Evolutionary conservation across 768 basidiomycete species (phyloP).

Genomic region (Atractiella rhizophila): DNA sequence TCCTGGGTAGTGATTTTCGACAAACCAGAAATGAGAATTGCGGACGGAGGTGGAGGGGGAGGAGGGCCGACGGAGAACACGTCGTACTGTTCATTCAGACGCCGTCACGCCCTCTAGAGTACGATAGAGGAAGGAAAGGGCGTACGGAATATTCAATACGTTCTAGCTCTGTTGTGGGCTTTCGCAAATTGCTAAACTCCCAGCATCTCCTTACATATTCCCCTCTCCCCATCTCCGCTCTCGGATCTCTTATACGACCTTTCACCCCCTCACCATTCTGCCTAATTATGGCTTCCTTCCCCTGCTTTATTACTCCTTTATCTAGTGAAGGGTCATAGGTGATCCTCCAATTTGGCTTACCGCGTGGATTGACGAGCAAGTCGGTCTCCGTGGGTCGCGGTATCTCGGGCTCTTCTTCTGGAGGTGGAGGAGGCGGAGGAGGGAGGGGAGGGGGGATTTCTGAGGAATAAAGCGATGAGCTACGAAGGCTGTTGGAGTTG

Average conservation of each 20-base stretch:
- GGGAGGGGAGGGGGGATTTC: not conserved
- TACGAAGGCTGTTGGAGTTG: too few relatives aligned
- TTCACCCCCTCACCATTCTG: conserved; percentile 34
- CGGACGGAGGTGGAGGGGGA: conserved; percentile 33
- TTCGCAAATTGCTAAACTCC: conserved; percentile 3
- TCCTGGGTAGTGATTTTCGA: conserved; percentile 43
- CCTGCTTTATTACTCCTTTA: conserved; percentile 22
- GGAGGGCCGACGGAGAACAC: conserved; percentile 41
- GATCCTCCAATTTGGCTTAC: conserved; percentile 2
- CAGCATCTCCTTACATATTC: conserved; percentile 18
- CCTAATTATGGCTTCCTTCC: conserved; percentile 32
- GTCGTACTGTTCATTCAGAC: conserved; percentile 36
- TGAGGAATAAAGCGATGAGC: too few relatives aligned
- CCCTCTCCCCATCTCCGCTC: conserved; percentile 25
- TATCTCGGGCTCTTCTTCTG: not conserved
- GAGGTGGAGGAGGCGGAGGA: not conserved
- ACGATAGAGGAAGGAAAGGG: conserved; percentile 3
- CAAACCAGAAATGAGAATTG: conserved; percentile 46
- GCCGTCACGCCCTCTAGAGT: not conserved
- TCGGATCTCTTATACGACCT: conserved; percentile 32
- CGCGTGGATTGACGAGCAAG: not conserved
- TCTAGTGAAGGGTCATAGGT: conserved; percentile 8
- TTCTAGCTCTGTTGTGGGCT: conserved; percentile 22
- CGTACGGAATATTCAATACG: conserved; percentile 35
- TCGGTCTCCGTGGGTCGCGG: not conserved